Percentiles rank a stretch among this genome's conserved stretches.
Evolutionary conservation across 2,329 filamentous ascomycete genomes (phyloP).

Genomic region (Geosmithia morbida): DNA sequence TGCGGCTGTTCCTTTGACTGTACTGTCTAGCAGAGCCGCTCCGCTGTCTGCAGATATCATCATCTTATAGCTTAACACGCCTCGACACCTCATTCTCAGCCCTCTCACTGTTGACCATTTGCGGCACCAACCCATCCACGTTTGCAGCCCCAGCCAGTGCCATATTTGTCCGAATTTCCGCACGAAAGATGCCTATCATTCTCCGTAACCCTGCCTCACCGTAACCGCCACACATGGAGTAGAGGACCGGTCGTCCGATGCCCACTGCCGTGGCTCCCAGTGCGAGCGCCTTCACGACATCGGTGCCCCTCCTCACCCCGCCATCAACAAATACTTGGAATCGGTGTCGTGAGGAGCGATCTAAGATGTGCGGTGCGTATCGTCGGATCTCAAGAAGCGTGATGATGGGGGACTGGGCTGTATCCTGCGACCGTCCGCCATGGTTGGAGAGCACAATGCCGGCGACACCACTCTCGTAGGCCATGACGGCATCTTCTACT

Average conservation of each 20-base stretch:
- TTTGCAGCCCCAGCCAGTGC: slow-evolving; percentile 50
- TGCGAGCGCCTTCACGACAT: slow-evolving; percentile 53
- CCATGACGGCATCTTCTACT: slow-evolving; percentile 16
- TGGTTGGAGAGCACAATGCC: slow-evolving; percentile 60
- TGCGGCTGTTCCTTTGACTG: no score
- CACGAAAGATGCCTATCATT: slow-evolving; percentile 30
- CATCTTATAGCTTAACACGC: slow-evolving; percentile 5
- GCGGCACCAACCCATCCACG: slow-evolving; percentile 42
- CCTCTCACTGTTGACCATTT: slow-evolving; percentile 8
- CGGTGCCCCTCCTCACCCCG: slow-evolving; percentile 49
- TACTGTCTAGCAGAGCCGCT: no score
- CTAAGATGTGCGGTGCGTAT: slow-evolving; percentile 45
- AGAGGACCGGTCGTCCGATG: slow-evolving; percentile 46
- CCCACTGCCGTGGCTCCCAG: slow-evolving; percentile 50
- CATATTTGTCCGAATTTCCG: slow-evolving; percentile 32
- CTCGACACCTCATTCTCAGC: slow-evolving; percentile 6
- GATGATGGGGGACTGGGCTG: slow-evolving; percentile 2
- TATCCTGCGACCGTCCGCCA: slow-evolving; percentile 44
- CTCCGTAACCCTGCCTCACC: slow-evolving; percentile 31
- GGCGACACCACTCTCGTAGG: slow-evolving; percentile 44
- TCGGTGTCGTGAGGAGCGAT: slow-evolving; percentile 19
- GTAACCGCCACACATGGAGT: slow-evolving; percentile 28
- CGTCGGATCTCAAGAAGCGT: slow-evolving; percentile 44
- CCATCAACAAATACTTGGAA: slow-evolving; percentile 50
- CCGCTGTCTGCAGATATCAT: no score